Base-by-base conservation (phyloP, 139 green algal species). In the Haematococcus lacustris region DNA sequence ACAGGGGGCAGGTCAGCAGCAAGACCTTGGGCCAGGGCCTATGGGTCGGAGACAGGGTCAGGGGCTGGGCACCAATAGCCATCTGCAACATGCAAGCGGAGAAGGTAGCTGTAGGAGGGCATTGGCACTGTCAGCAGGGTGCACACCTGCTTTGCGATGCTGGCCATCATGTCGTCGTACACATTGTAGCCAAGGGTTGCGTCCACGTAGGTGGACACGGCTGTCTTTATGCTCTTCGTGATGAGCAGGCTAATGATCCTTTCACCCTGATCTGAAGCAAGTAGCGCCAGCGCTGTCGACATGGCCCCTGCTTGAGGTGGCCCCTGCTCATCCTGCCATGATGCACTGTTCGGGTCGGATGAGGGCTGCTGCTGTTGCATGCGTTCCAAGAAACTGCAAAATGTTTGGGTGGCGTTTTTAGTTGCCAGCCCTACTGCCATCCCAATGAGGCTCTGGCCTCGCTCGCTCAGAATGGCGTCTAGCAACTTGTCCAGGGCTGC, bases 151-250 rank as follows among this genome's bases (percentile, higher is more conserved):
- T 79, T 79, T 35, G 59, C 40, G 3, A 85, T 65, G 38, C 50
- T 73, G 25, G 69, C 13, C 5, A 85, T 47, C 67, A 85, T 68
- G 59, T 85, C 79, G 9, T 81, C 66, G 68, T 85, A 85, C 35
- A 75, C 13, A 59, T 80, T 83, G 67, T 78, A 77, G n/a, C 79
- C 79, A 2, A 61, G 6, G 0, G 75, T 82, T 21, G 75, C 57
- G 3, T 85, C 75, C 32, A 81, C 53, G 73, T 85, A 85, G 9
- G 75, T 78, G 5, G 63, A 65, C 2, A 85, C 75, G 1, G 72
- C 69, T 3, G 75, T 78, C 9, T 64, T 67, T 7, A 85, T 85
- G 70, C 68, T 78, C 37, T 80, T 78, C 34, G 75, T 85, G 43
- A 85, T 71, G 28, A 85, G 75, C 63, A 81, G 66, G n/a, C 70